Conservation (phyloP, 202 grass and related monocot species). For the Panicum virgatum region DNA sequence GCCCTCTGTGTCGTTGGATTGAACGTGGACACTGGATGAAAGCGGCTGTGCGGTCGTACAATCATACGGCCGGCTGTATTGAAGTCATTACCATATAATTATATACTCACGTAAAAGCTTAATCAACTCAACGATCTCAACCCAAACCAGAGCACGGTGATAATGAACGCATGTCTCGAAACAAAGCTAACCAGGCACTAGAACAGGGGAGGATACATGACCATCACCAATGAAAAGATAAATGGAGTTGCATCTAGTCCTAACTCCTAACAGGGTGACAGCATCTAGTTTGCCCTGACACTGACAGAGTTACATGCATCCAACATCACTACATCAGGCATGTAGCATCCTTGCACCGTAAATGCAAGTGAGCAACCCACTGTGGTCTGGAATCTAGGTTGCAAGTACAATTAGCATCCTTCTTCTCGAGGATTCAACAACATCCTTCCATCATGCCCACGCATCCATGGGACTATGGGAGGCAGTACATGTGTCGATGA, state of each 20-base stretch:
- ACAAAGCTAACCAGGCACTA: neutral
- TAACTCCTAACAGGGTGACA: neutral
- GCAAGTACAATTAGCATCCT: neutral
- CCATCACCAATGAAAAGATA: slow-evolving; percentile 1
- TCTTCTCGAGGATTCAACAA: neutral
- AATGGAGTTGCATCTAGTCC: neutral
- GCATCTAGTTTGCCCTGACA: neutral
- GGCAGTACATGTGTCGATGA: neutral
- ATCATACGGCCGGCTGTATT: no score
- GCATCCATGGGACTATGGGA: neutral
- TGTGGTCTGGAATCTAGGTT: neutral
- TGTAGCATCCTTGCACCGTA: neutral
- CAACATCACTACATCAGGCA: slow-evolving; percentile 10
- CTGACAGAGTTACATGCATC: slow-evolving; percentile 8
- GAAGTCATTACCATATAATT: no score
- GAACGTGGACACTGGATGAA: no score
- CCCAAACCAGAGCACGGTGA: neutral
- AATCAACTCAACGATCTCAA: neutral
- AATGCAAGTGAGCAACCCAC: neutral
- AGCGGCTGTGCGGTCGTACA: no score
- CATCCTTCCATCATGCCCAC: slow-evolving; percentile 2
- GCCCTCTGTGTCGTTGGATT: no score
- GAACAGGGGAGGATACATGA: neutral
- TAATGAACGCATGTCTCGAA: neutral
- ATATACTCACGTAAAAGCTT: neutral